Evolutionary conservation across 2,329 filamentous ascomycete genomes (phyloP).

Genomic region (Cadophora sp.): DNA sequence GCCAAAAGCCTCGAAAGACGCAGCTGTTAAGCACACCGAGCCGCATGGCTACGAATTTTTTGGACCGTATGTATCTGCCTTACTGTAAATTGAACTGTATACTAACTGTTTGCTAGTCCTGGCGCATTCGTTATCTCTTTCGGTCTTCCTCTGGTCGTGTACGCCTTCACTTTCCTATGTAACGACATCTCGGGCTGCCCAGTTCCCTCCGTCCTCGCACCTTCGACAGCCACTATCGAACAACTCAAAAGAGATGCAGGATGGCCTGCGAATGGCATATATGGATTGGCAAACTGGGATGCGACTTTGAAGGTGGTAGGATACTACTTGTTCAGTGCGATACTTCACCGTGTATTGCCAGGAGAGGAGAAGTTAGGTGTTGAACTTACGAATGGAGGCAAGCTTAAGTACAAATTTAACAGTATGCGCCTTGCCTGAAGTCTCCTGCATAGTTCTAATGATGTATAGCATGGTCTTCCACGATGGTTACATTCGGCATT

Average conservation of each 20-base stretch:
- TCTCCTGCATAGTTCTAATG: constrained; percentile 26
- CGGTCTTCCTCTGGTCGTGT: constrained; percentile 79
- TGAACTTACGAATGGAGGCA: constrained; percentile 72
- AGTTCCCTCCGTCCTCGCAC: constrained; percentile 78
- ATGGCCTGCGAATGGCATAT: constrained; percentile 76
- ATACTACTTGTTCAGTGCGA: constrained; percentile 79
- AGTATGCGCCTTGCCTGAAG: constrained; percentile 51
- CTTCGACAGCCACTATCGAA: constrained; percentile 72
- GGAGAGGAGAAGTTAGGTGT: constrained; percentile 75
- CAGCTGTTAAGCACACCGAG: constrained; percentile 33
- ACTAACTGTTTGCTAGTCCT: constrained; percentile 57
- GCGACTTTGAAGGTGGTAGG: constrained; percentile 73
- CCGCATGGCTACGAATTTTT: constrained; percentile 45
- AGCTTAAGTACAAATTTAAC: constrained; percentile 83
- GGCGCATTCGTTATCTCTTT: constrained; percentile 82
- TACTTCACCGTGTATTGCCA: constrained; percentile 79
- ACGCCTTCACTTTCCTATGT: constrained; percentile 82
- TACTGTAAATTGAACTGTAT: background rate
- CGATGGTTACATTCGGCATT: constrained; percentile 73
- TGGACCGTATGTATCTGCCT: constrained; percentile 41
- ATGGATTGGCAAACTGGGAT: constrained; percentile 72
- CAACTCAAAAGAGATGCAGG: constrained; percentile 81
- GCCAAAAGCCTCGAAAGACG: constrained; percentile 34
- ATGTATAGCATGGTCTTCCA: constrained; percentile 73
- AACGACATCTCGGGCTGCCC: constrained; percentile 94